These are phyloP conservation scores for Brassica nigra DNA, from an alignment of 345 rosid species.

Conservation along the genomic window DNA sequence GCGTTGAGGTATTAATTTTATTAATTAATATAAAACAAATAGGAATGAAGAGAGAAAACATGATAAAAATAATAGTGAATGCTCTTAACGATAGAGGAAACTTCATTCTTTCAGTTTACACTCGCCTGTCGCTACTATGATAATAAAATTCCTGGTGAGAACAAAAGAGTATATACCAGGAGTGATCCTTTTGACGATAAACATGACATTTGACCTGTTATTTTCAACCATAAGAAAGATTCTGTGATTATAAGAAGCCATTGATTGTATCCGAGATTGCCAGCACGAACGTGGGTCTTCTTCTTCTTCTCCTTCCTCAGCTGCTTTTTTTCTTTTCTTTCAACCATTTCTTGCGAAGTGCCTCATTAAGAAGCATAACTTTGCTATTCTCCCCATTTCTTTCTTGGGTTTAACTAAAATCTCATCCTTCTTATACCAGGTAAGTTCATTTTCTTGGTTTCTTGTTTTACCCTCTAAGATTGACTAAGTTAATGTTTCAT, in stretches of 20 bases:
- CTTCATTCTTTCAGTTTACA: slow-evolving; percentile 17
- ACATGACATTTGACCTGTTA: slow-evolving; percentile 21
- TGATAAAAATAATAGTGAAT: not conserved
- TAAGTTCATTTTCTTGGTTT: not conserved
- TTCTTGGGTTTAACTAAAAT: slow-evolving; percentile 24
- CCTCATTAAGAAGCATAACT: not conserved
- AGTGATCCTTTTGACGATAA: slow-evolving; percentile 21
- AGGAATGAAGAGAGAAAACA: not conserved
- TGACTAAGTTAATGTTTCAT: slow-evolving; percentile 12
- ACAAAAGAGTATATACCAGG: slow-evolving; percentile 44
- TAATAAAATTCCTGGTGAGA: slow-evolving; percentile 16
- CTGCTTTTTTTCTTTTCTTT: not conserved
- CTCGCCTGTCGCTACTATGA: slow-evolving; percentile 38
- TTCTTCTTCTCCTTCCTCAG: slow-evolving; percentile 1
- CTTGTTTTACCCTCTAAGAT: not conserved
- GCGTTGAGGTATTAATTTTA: slow-evolving; percentile 22
- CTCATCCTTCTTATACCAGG: slow-evolving; percentile 19
- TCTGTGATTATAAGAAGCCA: slow-evolving; percentile 33
- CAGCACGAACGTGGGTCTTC: slow-evolving; percentile 33
- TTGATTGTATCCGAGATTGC: slow-evolving; percentile 31
- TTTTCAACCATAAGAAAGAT: slow-evolving; percentile 26
- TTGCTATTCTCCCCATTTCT: not conserved
- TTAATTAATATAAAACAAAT: not conserved
- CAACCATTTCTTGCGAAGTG: not conserved
- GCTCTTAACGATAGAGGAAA: not conserved